Conservation (phyloP, 306 rosid genomes). For the peach (Prunus persica) region DNA sequence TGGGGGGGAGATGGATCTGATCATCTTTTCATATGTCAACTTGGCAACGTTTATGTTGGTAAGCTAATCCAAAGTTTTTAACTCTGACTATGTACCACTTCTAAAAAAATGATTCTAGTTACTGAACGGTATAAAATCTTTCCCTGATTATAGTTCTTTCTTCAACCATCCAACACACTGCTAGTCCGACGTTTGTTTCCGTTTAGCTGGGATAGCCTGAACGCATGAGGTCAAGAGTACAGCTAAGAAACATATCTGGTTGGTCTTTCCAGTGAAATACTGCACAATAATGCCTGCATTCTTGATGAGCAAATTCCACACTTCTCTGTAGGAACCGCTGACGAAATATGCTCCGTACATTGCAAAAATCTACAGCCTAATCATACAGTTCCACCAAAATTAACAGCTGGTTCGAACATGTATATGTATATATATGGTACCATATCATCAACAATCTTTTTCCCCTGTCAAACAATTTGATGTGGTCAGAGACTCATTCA, state of each 20-base stretch:
- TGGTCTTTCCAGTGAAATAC: neutral
- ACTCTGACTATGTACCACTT: no score
- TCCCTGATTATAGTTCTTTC: no score
- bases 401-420: neutral
- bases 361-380: neutral
- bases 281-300: neutral
- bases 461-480: conserved; percentile 8
- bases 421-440: neutral
- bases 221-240: neutral
- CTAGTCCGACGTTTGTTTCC: neutral
- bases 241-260: neutral
- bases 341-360: neutral
- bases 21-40: no score
- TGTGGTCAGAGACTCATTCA: neutral
- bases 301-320: neutral
- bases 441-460: neutral
- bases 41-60: no score
- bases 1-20: no score
- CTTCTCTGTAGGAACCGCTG: neutral
- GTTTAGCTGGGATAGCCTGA: neutral
- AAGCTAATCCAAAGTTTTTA: no score
- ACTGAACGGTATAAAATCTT: no score
- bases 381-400: neutral
- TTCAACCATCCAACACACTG: neutral
- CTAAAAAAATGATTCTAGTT: no score